Base-by-base conservation (phyloP, 495 filamentous ascomycete species). In the Viridothelium virens region DNA sequence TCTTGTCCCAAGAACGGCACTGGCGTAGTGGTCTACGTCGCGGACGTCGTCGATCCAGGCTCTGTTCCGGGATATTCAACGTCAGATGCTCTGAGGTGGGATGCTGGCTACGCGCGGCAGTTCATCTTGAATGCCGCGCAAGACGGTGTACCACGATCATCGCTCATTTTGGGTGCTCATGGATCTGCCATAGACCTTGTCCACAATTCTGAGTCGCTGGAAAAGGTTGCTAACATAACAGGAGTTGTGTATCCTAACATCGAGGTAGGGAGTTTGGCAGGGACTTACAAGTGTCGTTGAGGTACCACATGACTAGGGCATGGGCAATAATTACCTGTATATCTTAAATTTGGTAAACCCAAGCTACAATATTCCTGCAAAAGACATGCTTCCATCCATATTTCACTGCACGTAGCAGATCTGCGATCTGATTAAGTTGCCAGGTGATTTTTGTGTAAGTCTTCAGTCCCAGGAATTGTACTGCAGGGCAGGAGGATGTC, bases 11-110 rank as follows among this genome's bases (percentile, higher is more conserved):
- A 34, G 3, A 41, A 33, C 11, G 62, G 44, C 37, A 33, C 62
- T 7, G 62, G 44, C 9, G 18, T 63, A 34, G 62, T 39, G 18
- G 25, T 63, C 38, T 39, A 31, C 10, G 44, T 46, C 18, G 62
- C 62, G n/a, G 62, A 63, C 18, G 62, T 46, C 11, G 38, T 39
- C 38, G 44, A 46, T 41, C 62, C 62, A 16, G 62, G 62, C 36
- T 39, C 44, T 41, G 34, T 31, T 41, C 38, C 62, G 18, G 48
- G 48, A 18, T 16, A 5, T 25, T 53, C 48, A 5, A 53, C 48
- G 11, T 53, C 48, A n/a, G 18, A 53, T 53, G 48, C 48, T 25
- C 18, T 53, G 48, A 53, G 48, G 18, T 53, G 48, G 48, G 48
- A 53, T 18, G 48, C 48, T 14, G 48, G 48, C 9, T 53, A 53